These are phyloP conservation scores for Zangia roseola DNA, from an alignment of 768 basidiomycete species.

Conservation along the genomic window DNA sequence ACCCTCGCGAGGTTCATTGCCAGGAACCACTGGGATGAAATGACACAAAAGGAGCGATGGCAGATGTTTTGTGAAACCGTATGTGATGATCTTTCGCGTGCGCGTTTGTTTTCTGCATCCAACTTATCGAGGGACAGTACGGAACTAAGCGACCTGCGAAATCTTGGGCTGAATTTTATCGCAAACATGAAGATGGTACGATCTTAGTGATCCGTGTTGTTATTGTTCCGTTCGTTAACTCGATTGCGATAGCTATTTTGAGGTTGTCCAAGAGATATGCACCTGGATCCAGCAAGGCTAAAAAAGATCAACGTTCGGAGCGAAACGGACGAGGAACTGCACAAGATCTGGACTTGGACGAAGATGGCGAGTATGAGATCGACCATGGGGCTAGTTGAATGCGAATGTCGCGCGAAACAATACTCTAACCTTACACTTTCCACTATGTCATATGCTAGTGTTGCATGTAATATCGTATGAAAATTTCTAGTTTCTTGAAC, in stretches of 20 bases:
- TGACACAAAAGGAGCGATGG: constrained; percentile 51
- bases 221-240: constrained; percentile 5
- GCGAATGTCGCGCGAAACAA: neutral
- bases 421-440: constrained; percentile 1
- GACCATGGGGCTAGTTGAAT: constrained; percentile 15
- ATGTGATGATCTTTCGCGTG: constrained; percentile 13
- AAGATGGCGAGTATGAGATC: constrained; percentile 22
- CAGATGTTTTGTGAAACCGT: constrained; percentile 52
- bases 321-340: constrained; percentile 12
- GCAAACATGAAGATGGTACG: constrained; percentile 49
- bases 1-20: constrained; percentile 60
- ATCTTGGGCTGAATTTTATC: constrained; percentile 63
- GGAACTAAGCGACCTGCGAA: constrained; percentile 47
- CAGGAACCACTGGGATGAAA: constrained; percentile 43
- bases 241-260: constrained; percentile 18
- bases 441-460: constrained; percentile 1
- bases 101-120: neutral
- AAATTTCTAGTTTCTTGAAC: neutral
- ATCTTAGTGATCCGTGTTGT: constrained; percentile 6
- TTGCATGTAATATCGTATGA: constrained; percentile 9
- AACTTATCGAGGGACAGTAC: constrained; percentile 38
- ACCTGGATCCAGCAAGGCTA: constrained; percentile 6
- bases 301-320: constrained; percentile 24
- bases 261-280: constrained; percentile 29
- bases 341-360: constrained; percentile 8